Evolutionary conservation across 1,284 basidiomycete genomes (phyloP).

Genomic region (Puccinia coronata): DNA sequence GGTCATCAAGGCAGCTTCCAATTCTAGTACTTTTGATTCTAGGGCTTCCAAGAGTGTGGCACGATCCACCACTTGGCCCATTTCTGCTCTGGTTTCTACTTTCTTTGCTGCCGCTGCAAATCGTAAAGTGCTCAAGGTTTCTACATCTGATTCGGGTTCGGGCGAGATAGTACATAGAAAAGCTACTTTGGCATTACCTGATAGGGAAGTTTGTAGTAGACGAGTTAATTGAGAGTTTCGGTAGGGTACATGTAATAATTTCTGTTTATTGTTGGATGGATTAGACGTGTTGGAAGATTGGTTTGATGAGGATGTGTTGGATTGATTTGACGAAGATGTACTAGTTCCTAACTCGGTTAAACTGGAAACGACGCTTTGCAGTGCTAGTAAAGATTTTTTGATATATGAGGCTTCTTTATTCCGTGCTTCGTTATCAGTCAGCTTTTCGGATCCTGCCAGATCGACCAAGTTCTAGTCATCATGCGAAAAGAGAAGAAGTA

Average conservation of each 20-base stretch:
- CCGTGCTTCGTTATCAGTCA: slow-evolving; percentile 63
- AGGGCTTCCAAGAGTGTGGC: slow-evolving; percentile 37
- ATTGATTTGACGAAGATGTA: slow-evolving; percentile 42
- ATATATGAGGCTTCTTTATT: slow-evolving; percentile 65
- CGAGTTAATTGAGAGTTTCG: slow-evolving; percentile 65
- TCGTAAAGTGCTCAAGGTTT: slow-evolving; percentile 65
- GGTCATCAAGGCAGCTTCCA: slow-evolving; percentile 39
- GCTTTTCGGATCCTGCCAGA: slow-evolving; percentile 65
- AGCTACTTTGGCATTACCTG: slow-evolving; percentile 65
- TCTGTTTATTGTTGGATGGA: slow-evolving; percentile 19
- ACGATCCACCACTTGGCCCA: slow-evolving; percentile 57
- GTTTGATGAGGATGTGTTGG: slow-evolving; percentile 33
- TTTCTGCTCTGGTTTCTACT: slow-evolving; percentile 64
- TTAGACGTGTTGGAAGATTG: no score
- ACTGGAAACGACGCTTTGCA: slow-evolving; percentile 37
- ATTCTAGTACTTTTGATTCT: slow-evolving; percentile 41
- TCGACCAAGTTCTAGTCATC: slow-evolving; percentile 65
- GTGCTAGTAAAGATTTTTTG: slow-evolving; percentile 62
- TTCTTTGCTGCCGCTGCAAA: slow-evolving; percentile 65
- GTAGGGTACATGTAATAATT: slow-evolving; percentile 62
- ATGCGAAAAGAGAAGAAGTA: no score
- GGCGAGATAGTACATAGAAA: slow-evolving; percentile 64
- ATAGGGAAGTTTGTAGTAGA: slow-evolving; percentile 64
- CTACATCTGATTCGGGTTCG: slow-evolving; percentile 62
- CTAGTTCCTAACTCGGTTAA: slow-evolving; percentile 8